phyloP scores from a whole-genome alignment of 1,139 yeast species.

The Suhomyces bolitotheri region DNA sequence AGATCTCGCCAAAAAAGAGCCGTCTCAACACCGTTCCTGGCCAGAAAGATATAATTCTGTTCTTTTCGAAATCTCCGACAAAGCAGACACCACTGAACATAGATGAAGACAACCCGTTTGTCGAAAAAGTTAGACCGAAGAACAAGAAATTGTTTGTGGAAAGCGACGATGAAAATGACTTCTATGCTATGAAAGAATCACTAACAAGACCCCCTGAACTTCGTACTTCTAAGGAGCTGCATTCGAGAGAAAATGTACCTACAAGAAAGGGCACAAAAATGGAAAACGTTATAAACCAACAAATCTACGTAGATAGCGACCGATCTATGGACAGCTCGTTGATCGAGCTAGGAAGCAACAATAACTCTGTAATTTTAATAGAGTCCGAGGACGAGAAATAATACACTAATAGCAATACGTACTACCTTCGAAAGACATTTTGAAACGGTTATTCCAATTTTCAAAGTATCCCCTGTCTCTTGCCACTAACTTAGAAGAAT shows the following conservation, averaged over 20 bases:
- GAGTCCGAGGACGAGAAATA: too few relatives aligned
- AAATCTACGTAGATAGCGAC: conserved; percentile 3
- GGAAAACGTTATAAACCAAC: too few relatives aligned
- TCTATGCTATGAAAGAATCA: not conserved
- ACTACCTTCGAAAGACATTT: too few relatives aligned
- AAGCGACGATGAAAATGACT: not conserved
- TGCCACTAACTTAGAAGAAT: too few relatives aligned
- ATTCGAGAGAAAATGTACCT: not conserved
- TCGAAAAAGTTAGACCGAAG: not conserved
- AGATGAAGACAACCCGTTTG: conserved; percentile 2
- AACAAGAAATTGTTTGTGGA: not conserved
- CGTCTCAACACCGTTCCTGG: conserved; percentile 7
- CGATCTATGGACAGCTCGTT: conserved; percentile 3
- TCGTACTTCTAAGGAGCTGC: not conserved
- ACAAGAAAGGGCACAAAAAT: not conserved
- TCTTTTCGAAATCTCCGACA: conserved; percentile 1
- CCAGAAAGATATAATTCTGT: conserved; percentile 9
- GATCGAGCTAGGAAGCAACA: conserved; percentile 1
- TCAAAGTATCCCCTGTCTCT: too few relatives aligned
- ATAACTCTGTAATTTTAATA: conserved; percentile 1
- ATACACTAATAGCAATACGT: too few relatives aligned
- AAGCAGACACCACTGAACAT: not conserved
- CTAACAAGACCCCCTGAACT: not conserved
- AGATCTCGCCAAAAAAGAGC: conserved; percentile 1
- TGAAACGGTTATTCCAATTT: too few relatives aligned